These are phyloP conservation scores for Ramaria sp. DNA, from an alignment of 768 basidiomycete genomes.

Conservation along the genomic window DNA sequence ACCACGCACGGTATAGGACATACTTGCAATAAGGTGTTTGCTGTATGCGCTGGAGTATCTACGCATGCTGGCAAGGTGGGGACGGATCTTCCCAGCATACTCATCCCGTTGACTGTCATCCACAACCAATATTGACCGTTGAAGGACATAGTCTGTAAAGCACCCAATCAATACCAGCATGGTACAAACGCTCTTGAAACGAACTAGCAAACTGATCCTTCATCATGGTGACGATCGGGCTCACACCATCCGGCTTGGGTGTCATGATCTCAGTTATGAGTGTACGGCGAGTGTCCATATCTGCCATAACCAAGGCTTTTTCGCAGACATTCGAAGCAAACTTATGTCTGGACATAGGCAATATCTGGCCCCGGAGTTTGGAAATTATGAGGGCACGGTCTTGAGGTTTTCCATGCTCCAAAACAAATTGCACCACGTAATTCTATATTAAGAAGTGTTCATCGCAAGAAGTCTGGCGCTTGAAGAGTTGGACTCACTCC, in stretches of 20 bases:
- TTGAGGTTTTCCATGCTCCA: constrained; percentile 64
- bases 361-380: constrained; percentile 66
- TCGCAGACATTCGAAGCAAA: constrained; percentile 96
- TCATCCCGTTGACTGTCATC: constrained; percentile 63
- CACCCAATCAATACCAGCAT: not conserved
- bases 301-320: constrained; percentile 67
- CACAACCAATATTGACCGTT: constrained; percentile 59
- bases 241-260: constrained; percentile 52
- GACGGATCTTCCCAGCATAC: constrained; percentile 50
- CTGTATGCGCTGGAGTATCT: constrained; percentile 62
- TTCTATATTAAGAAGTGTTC: constrained; percentile 40
- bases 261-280: constrained; percentile 79
- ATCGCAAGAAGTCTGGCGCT: constrained; percentile 5
- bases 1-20: constrained; percentile 18
- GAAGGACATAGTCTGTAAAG: constrained; percentile 70
- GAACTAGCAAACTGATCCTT: constrained; percentile 83
- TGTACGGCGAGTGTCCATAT: constrained; percentile 48
- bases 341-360: constrained; percentile 76
- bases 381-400: constrained; percentile 60
- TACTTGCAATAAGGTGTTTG: constrained; percentile 76
- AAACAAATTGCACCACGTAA: constrained; percentile 90
- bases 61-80: constrained; percentile 61
- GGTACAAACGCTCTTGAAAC: constrained; percentile 24
- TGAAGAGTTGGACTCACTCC: constrained; percentile 42
- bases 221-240: constrained; percentile 61